A percentile compares a stretch with the other conserved stretches of the same genome.
These are phyloP conservation scores for Zymoseptoria pseudotritici DNA, from an alignment of 2,329 filamentous ascomycete species.

Conservation along the genomic window DNA sequence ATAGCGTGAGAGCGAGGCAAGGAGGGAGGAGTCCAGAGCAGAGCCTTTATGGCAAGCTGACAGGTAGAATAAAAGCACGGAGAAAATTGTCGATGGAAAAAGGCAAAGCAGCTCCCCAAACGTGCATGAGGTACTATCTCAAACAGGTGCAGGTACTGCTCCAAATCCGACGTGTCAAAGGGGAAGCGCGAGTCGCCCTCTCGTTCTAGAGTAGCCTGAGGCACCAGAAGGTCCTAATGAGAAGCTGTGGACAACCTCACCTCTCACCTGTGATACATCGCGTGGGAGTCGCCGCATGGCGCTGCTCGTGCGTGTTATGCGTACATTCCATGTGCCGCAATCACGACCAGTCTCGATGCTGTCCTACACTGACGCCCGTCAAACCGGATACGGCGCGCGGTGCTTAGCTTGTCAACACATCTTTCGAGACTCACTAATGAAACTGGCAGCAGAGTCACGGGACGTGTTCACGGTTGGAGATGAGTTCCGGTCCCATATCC, in stretches of 20 bases:
- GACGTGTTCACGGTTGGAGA: too few relatives aligned
- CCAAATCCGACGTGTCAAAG: not conserved
- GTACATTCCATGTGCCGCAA: not conserved
- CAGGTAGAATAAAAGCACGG: not conserved
- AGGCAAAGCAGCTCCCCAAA: not conserved
- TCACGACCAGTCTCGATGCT: not conserved
- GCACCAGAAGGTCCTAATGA: not conserved
- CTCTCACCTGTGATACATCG: not conserved
- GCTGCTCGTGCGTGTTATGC: not conserved
- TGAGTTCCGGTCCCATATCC: too few relatives aligned
- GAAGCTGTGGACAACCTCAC: not conserved
- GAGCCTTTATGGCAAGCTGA: not conserved
- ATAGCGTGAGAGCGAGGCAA: not conserved
- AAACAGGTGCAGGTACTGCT: not conserved
- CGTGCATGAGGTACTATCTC: not conserved
- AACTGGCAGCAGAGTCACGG: too few relatives aligned
- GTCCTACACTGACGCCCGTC: not conserved
- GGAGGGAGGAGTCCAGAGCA: not conserved
- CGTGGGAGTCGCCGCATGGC: not conserved
- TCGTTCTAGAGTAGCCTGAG: not conserved
- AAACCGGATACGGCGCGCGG: not conserved
- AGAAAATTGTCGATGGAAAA: not conserved
- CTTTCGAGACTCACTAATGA: not conserved
- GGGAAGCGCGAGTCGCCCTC: not conserved
- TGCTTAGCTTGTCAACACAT: not conserved